phyloP scores from a whole-genome alignment of 768 basidiomycete species.

The Amanita inopinata region DNA sequence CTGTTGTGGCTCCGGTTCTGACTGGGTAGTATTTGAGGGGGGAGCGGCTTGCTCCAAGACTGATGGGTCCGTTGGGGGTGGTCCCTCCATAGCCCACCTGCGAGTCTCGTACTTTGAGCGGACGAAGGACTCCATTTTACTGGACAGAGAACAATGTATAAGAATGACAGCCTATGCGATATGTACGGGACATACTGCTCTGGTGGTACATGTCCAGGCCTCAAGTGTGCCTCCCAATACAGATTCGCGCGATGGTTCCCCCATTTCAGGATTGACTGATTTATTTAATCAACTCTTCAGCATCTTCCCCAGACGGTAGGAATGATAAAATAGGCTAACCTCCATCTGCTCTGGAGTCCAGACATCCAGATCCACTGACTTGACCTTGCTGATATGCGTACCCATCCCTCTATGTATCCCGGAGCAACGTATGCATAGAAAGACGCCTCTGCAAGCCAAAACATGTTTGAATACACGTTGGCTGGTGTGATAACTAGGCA shows the following conservation, averaged over 20 bases:
- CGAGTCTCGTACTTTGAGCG: constrained; percentile 92
- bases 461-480: not conserved
- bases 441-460: constrained; percentile 58
- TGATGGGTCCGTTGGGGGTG: constrained; percentile 74
- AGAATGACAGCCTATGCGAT: constrained; percentile 1
- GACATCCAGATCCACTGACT: constrained; percentile 93
- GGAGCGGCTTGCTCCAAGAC: constrained; percentile 45
- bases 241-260: constrained; percentile 87
- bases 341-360: constrained; percentile 99
- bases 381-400: constrained; percentile 95
- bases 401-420: constrained; percentile 98
- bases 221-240: constrained; percentile 97
- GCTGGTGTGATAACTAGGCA: not conserved
- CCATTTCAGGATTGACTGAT: constrained; percentile 82
- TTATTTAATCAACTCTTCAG: not conserved
- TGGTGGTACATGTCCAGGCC: constrained; percentile 81
- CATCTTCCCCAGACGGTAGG: constrained; percentile 1
- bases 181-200: constrained; percentile 67
- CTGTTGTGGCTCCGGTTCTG: constrained; percentile 16
- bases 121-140: constrained; percentile 97
- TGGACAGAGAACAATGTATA: constrained; percentile 20
- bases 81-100: constrained; percentile 91
- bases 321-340: constrained; percentile 30
- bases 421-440: constrained; percentile 94
- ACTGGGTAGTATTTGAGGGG: constrained; percentile 15